Evolutionary conservation across 495 filamentous ascomycete genomes (phyloP).

Genomic region (Pyronema omphalodes): DNA sequence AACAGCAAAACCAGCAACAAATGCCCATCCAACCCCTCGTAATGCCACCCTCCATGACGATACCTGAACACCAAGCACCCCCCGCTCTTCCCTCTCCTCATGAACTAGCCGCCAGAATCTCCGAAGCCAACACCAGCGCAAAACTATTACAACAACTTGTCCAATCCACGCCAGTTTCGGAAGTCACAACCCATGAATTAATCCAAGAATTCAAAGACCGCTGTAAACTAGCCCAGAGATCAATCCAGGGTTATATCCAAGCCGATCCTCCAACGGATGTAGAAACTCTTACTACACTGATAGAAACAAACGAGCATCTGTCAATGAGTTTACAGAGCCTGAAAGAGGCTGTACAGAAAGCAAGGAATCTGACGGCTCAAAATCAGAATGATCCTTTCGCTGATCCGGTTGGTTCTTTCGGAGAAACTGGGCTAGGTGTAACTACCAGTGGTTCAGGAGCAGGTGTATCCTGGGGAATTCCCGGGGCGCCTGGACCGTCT

Average conservation of each 20-base stretch:
- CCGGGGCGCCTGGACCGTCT: too few species aligned
- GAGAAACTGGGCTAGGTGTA: too few species aligned
- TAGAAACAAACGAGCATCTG: slow-evolving; percentile 86
- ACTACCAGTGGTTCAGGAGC: too few species aligned
- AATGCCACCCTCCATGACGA: background rate
- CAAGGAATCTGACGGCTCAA: slow-evolving; percentile 30
- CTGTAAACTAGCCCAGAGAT: slow-evolving; percentile 56
- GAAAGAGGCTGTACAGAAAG: slow-evolving; percentile 60
- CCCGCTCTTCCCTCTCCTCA: slow-evolving; percentile 44
- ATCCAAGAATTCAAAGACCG: slow-evolving; percentile 84
- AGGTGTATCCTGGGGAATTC: too few species aligned
- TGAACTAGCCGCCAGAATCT: slow-evolving; percentile 69
- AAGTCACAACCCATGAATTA: slow-evolving; percentile 64
- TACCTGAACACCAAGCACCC: slow-evolving; percentile 10
- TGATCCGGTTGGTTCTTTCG: too few species aligned
- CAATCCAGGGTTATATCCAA: slow-evolving; percentile 68
- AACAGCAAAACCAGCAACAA: background rate
- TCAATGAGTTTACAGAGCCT: slow-evolving; percentile 59
- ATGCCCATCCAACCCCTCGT: background rate
- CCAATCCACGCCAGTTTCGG: slow-evolving; percentile 56
- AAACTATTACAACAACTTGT: slow-evolving; percentile 80
- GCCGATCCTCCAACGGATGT: slow-evolving; percentile 63
- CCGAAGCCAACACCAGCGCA: slow-evolving; percentile 76
- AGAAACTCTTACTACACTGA: slow-evolving; percentile 76
- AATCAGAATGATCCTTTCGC: too few species aligned